Conservation (phyloP, 441 rosid genomes). For the Hypseocharis bilobata region DNA sequence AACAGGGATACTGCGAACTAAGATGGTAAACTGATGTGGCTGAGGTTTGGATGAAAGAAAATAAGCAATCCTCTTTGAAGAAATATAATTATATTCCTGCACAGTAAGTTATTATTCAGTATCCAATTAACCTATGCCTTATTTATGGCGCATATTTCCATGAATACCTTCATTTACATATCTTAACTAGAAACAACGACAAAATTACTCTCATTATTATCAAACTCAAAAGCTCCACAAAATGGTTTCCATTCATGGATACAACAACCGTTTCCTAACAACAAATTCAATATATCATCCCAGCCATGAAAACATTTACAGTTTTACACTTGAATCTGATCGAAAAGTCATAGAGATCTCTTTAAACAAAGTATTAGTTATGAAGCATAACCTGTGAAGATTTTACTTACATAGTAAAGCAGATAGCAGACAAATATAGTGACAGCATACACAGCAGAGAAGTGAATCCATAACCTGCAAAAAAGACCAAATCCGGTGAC, state of each 20-base stretch:
- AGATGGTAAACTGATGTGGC: constrained; percentile 81
- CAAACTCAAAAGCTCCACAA: not conserved
- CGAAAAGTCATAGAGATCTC: not conserved
- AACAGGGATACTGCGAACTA: constrained; percentile 74
- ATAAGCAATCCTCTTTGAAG: constrained; percentile 66
- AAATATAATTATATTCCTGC: constrained; percentile 73
- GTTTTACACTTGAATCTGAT: no score
- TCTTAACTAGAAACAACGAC: not conserved
- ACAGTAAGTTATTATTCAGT: constrained; percentile 23
- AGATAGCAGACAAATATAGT: constrained; percentile 66
- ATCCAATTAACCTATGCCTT: constrained; percentile 5
- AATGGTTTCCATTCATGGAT: constrained; percentile 1
- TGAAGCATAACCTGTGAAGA: constrained; percentile 5
- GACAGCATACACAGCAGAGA: constrained; percentile 61
- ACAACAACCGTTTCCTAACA: not conserved
- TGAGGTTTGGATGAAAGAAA: constrained; percentile 74
- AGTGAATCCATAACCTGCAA: constrained; percentile 91
- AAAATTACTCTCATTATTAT: constrained; percentile 4
- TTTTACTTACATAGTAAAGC: constrained; percentile 60
- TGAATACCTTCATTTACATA: constrained; percentile 8
- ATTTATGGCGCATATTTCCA: constrained; percentile 5
- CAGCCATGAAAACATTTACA: no score
- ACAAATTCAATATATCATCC: no score
- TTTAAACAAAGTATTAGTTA: not conserved
- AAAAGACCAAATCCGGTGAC: constrained; percentile 25